Conservation (phyloP, 352 stramenopile genomes). For the Pythium apleroticum region DNA sequence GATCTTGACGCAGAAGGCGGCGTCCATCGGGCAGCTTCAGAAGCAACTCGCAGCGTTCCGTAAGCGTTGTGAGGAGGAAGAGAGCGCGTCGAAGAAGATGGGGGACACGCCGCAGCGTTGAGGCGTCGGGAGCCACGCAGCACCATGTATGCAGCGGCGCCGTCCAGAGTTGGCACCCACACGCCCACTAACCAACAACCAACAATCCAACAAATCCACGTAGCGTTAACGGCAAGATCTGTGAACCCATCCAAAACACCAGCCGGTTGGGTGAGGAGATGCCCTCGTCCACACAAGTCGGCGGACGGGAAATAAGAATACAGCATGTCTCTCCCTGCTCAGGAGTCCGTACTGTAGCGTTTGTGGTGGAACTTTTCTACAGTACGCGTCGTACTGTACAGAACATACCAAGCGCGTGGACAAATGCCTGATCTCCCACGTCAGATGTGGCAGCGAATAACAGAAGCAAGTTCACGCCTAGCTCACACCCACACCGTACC, state of each 20-base stretch:
- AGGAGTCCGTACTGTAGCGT: neutral
- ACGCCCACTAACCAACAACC: neutral
- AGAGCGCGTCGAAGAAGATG: constrained; percentile 61
- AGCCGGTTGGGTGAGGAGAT: neutral
- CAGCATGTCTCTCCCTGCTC: neutral
- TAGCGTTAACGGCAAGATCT: neutral
- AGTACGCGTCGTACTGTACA: neutral
- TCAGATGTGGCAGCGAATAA: neutral
- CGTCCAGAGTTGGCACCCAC: neutral
- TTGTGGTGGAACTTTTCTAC: neutral
- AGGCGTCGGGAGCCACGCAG: neutral
- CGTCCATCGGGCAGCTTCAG: constrained; percentile 84
- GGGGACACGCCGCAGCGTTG: constrained; percentile 24
- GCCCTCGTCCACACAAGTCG: neutral
- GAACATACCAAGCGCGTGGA: neutral
- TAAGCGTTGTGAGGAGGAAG: constrained; percentile 79
- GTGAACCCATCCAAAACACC: neutral
- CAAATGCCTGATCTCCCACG: neutral
- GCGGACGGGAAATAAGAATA: neutral
- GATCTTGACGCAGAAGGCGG: constrained; percentile 93
- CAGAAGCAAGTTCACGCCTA: neutral
- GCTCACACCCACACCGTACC: neutral
- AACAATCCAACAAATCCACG: neutral
- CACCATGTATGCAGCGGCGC: neutral
- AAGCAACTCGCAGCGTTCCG: constrained; percentile 84